These are phyloP conservation scores for Amauroascus verrucosus DNA, from an alignment of 2,329 filamentous ascomycete genomes.

Conservation along the genomic window DNA sequence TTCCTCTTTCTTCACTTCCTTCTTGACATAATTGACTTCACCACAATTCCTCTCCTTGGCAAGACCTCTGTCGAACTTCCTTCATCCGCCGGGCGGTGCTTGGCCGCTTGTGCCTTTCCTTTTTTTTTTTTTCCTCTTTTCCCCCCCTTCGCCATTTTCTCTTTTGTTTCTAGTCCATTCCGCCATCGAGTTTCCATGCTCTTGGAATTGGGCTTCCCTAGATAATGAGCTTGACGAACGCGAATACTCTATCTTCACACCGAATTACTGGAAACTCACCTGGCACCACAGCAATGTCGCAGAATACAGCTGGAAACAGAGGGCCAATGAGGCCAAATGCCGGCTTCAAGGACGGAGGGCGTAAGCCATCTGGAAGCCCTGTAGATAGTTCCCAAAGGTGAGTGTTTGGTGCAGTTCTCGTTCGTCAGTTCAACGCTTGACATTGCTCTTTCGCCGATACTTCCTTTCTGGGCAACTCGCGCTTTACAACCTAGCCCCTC, in stretches of 20 bases:
- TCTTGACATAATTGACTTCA: slow-evolving; percentile 14
- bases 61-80: slow-evolving; percentile 2
- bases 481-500: not conserved
- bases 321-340: slow-evolving; percentile 43
- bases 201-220: not conserved
- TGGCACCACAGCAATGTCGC: slow-evolving; percentile 30
- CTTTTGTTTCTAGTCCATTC: slow-evolving; percentile 16
- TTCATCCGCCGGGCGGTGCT: slow-evolving; percentile 28
- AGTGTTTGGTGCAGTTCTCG: slow-evolving; percentile 21
- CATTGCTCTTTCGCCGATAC: not conserved
- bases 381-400: slow-evolving; percentile 47
- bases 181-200: not conserved
- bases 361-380: slow-evolving; percentile 48
- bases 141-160: slow-evolving; percentile 17
- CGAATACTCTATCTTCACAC: slow-evolving; percentile 30
- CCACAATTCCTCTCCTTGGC: not conserved
- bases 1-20: slow-evolving; percentile 12
- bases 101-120: slow-evolving; percentile 21
- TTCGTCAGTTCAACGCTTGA: not conserved
- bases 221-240: slow-evolving; percentile 32
- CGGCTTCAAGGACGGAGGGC: slow-evolving; percentile 43
- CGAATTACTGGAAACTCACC: slow-evolving; percentile 27
- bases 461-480: not conserved
- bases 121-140: slow-evolving; percentile 16
- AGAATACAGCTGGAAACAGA: slow-evolving; percentile 30